A percentile compares a stretch with the other conserved stretches of the same genome.
phyloP scores from a whole-genome alignment of 495 filamentous ascomycete species.

The Daldinia childiae region DNA sequence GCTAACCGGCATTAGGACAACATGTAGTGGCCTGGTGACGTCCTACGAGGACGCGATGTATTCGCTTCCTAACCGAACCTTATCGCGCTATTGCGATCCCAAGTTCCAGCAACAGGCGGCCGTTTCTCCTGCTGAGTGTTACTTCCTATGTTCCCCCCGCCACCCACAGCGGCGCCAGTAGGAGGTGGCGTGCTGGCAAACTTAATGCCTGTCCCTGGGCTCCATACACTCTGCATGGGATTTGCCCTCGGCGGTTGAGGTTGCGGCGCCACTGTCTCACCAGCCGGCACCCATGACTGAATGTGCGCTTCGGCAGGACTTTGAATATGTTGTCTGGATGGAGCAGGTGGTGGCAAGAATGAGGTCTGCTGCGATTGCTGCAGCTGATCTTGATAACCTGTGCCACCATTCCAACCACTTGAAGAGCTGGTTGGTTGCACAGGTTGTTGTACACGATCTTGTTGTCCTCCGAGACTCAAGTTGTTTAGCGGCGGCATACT shows the following conservation, averaged over 20 bases:
- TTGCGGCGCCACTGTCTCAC: conserved; percentile 60
- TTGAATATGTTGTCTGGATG: conserved; percentile 47
- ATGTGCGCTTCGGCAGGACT: conserved; percentile 57
- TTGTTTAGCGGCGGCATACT: conserved; percentile 60
- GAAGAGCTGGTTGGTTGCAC: conserved; percentile 3
- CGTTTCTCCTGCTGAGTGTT: conserved; percentile 35
- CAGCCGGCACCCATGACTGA: conserved; percentile 55
- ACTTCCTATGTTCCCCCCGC: conserved; percentile 18
- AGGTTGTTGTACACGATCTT: conserved; percentile 25
- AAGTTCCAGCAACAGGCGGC: conserved; percentile 49
- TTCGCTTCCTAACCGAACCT: conserved; percentile 63
- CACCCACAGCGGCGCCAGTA: neutral
- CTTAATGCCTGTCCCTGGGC: conserved; percentile 80
- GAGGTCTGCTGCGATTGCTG: conserved; percentile 29
- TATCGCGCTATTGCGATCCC: conserved; percentile 72
- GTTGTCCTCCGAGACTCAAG: conserved; percentile 49
- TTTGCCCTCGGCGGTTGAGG: conserved; percentile 59
- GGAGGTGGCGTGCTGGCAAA: conserved; percentile 59
- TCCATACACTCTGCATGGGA: conserved; percentile 72
- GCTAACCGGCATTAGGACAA: neutral
- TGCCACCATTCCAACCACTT: conserved; percentile 7
- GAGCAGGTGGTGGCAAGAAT: conserved; percentile 29
- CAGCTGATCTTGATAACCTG: conserved; percentile 22
- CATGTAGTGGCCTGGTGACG: neutral
- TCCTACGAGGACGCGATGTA: conserved; percentile 24